These are phyloP conservation scores for Annulohypoxylon moriforme DNA, from an alignment of 495 filamentous ascomycete genomes.

Conservation along the genomic window DNA sequence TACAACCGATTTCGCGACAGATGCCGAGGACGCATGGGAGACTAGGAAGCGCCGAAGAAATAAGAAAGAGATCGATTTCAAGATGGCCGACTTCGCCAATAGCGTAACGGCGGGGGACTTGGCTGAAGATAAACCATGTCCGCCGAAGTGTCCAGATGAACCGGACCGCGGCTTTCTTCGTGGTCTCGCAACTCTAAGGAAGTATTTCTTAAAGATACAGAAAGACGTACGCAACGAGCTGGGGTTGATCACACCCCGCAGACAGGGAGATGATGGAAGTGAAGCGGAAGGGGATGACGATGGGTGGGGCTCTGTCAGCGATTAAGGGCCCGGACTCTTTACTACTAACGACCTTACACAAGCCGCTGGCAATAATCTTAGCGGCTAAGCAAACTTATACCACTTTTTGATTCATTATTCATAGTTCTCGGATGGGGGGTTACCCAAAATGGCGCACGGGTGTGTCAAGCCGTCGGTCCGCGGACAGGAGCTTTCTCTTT, in stretches of 20 bases:
- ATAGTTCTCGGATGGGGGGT: constrained; percentile 35
- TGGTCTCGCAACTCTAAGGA: constrained; percentile 79
- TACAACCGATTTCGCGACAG: constrained; percentile 61
- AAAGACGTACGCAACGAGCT: constrained; percentile 74
- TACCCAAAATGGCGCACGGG: constrained; percentile 32
- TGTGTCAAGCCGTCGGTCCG: constrained; percentile 20
- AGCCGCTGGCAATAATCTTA: neutral
- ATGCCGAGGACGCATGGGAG: constrained; percentile 57
- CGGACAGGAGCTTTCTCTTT: constrained; percentile 18
- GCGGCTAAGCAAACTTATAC: neutral
- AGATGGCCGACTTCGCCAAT: constrained; percentile 98
- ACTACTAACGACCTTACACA: neutral
- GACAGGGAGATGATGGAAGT: constrained; percentile 56
- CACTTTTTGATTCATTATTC: constrained; percentile 37
- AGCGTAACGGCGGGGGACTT: constrained; percentile 90
- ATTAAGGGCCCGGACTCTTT: constrained; percentile 32
- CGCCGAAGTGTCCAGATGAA: constrained; percentile 80
- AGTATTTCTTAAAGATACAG: constrained; percentile 91
- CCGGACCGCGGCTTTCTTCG: constrained; percentile 91
- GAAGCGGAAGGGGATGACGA: constrained; percentile 50
- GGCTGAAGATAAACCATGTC: constrained; percentile 72
- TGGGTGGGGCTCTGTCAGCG: constrained; percentile 53
- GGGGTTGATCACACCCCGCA: constrained; percentile 48
- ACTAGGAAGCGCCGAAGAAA: constrained; percentile 50
- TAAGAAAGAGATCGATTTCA: constrained; percentile 78